Base-by-base conservation (phyloP, 2,329 filamentous ascomycete genomes). In the Cytospora schulzeri region DNA sequence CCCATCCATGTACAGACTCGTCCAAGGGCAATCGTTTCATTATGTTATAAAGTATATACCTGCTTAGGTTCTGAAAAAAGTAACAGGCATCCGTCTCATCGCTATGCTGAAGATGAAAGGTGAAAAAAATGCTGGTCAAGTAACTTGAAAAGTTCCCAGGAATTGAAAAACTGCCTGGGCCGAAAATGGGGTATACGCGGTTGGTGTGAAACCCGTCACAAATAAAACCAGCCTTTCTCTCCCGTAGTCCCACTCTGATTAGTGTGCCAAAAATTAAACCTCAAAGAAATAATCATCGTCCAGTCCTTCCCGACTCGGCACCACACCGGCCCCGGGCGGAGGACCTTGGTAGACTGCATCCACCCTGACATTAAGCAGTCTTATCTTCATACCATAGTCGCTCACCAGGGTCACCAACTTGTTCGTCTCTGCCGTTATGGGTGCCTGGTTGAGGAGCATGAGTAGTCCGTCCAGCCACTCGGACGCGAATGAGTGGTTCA, bases 391-490 rank as follows among this genome's bases (percentile, higher is more conserved):
- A 5, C 95, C 93, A 74, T 97, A 98, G 70, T 96, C 91, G 72
- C 88, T 88, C 66, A 98, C 91, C 71, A 97, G 80, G 62, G 89
- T 88, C 61, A 97, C 89, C 67, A 98, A 80, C 76, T 95, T 96
- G 74, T 90, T 94, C 41, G 95, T 98, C 78, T 98, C 94, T 3
- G 93, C 87, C n/a, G 95, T 99, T 74, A 99, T 97, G 24, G 95
- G 95, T 65, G 93, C 88, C 77, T 99, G 95, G 73, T 96, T 93
- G 28, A 99, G 83, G 62, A 99, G 82, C 93, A 99, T 96, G 63
- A 98, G 83, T 68, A 99, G 79, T 1, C 95, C 95, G 75, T 99
- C 95, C 6, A 99, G 83, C 95, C 95, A 99, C 77, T 99, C 95
- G 0, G 93, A 96, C 12, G 95, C 95, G 56, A 95, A 80, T 68